Evolutionary conservation across 768 basidiomycete species (phyloP).

Genomic region (Tricholoma furcatifolium): DNA sequence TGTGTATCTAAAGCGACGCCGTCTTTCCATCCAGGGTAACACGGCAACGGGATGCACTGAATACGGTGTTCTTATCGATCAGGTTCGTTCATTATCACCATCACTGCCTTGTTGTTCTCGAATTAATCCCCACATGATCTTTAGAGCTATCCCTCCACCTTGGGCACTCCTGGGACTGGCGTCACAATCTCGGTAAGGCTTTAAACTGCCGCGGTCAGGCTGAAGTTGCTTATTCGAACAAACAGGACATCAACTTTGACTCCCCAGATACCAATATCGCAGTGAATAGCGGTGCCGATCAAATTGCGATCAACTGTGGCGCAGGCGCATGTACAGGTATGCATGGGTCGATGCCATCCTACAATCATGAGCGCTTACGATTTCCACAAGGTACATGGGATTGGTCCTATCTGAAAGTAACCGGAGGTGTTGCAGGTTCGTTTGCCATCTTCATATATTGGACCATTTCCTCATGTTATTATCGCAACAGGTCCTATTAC

Average conservation of each 20-base stretch:
- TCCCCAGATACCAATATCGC: slow-evolving; percentile 38
- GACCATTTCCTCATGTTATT: no score
- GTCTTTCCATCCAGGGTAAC: slow-evolving; percentile 41
- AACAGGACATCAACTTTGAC: slow-evolving; percentile 49
- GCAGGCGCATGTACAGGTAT: slow-evolving; percentile 46
- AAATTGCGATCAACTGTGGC: slow-evolving; percentile 59
- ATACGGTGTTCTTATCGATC: background rate
- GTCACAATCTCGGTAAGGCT: slow-evolving; percentile 53
- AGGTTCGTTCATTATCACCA: background rate
- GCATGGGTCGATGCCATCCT: background rate
- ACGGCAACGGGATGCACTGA: slow-evolving; percentile 42
- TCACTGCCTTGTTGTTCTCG: no score
- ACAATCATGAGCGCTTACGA: no score
- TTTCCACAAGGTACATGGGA: slow-evolving; percentile 46
- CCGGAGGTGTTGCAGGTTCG: slow-evolving; percentile 42
- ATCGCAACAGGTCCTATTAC: slow-evolving; percentile 32
- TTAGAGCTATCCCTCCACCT: slow-evolving; percentile 54
- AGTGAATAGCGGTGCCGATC: slow-evolving; percentile 40
- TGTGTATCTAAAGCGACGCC: background rate
- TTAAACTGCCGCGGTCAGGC: no score
- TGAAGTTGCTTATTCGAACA: background rate
- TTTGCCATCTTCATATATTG: background rate
- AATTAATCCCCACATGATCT: no score
- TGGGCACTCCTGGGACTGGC: slow-evolving; percentile 56
- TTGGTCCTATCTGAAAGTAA: slow-evolving; percentile 43